phyloP scores from a whole-genome alignment of 805 yeast species.

The Priceomyces haplophilus region DNA sequence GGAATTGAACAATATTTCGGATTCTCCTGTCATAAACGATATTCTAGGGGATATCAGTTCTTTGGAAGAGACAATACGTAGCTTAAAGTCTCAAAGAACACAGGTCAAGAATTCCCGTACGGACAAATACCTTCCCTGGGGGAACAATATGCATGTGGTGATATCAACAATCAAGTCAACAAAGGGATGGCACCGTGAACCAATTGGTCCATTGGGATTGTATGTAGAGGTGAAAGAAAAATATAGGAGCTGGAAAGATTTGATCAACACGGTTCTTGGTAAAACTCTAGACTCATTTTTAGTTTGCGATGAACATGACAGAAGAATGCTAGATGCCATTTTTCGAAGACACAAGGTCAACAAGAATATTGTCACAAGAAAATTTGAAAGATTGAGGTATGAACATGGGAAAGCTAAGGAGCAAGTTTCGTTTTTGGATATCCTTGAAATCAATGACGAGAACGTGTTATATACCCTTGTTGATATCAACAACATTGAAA shows the following conservation, averaged over 20 bases:
- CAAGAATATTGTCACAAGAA: slow-evolving; percentile 49
- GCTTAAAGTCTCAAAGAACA: slow-evolving; percentile 10
- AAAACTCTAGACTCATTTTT: slow-evolving; percentile 58
- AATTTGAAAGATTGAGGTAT: slow-evolving; percentile 57
- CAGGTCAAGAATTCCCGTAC: slow-evolving; percentile 18
- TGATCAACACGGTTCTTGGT: slow-evolving; percentile 56
- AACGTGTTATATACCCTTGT: slow-evolving; percentile 59
- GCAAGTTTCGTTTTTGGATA: slow-evolving; percentile 54
- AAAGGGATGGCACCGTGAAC: slow-evolving; percentile 42
- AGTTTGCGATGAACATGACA: slow-evolving; percentile 64
- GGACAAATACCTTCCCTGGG: slow-evolving; percentile 50
- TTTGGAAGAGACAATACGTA: slow-evolving; percentile 7
- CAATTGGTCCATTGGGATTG: slow-evolving; percentile 81
- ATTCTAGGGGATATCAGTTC: slow-evolving; percentile 16
- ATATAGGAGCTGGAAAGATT: slow-evolving; percentile 53
- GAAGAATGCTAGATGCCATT: slow-evolving; percentile 31
- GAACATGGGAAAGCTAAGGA: slow-evolving; percentile 40
- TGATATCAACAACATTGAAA: slow-evolving; percentile 61
- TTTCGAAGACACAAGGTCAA: slow-evolving; percentile 22
- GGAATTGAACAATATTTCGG: slow-evolving; percentile 10
- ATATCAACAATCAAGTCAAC: slow-evolving; percentile 38
- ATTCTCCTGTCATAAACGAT: slow-evolving; percentile 23
- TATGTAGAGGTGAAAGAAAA: slow-evolving; percentile 54
- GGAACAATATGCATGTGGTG: slow-evolving; percentile 40
- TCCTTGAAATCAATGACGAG: slow-evolving; percentile 52